These are phyloP conservation scores for Yamadazyma dendronema DNA, from an alignment of 1,139 yeast genomes.

Conservation along the genomic window DNA sequence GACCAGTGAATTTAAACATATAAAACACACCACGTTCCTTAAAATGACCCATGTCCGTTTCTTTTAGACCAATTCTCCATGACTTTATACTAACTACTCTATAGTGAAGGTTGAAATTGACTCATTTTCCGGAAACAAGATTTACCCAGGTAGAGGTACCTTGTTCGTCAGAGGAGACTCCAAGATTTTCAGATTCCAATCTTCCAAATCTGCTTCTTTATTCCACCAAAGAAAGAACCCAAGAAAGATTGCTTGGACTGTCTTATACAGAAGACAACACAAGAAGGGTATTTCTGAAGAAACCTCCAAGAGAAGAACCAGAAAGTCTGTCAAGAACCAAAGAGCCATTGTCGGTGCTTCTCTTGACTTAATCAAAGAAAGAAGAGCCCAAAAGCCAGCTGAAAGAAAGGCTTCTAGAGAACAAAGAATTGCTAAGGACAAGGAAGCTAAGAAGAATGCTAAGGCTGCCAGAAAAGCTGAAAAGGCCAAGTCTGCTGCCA, in stretches of 20 bases:
- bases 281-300: conserved; percentile 99
- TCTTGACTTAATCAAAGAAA: conserved; percentile 95
- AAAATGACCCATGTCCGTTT: too few relatives aligned
- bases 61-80: too few relatives aligned
- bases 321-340: conserved; percentile 97
- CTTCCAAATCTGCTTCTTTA: conserved; percentile 95
- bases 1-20: too few relatives aligned
- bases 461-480: conserved; percentile 95
- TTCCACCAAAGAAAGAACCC: conserved; percentile 99
- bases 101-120: conserved; percentile 99
- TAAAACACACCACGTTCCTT: too few relatives aligned
- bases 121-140: conserved; percentile 98
- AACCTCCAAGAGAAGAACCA: conserved; percentile 93
- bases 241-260: conserved; percentile 99
- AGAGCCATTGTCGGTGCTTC: conserved; percentile 99
- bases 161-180: conserved; percentile 99
- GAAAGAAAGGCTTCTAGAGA: conserved; percentile 98
- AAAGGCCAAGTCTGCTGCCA: conserved; percentile 81
- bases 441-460: conserved; percentile 92
- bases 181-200: conserved; percentile 98
- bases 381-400: conserved; percentile 94
- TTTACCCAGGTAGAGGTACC: conserved; percentile 99
- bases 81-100: conserved; percentile 20
- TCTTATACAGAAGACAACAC: conserved; percentile 99
- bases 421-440: conserved; percentile 83